Percentiles rank a stretch among this genome's conserved stretches.
Conservation (phyloP, 2,329 filamentous ascomycete species). For the Pyricularia sp. region DNA sequence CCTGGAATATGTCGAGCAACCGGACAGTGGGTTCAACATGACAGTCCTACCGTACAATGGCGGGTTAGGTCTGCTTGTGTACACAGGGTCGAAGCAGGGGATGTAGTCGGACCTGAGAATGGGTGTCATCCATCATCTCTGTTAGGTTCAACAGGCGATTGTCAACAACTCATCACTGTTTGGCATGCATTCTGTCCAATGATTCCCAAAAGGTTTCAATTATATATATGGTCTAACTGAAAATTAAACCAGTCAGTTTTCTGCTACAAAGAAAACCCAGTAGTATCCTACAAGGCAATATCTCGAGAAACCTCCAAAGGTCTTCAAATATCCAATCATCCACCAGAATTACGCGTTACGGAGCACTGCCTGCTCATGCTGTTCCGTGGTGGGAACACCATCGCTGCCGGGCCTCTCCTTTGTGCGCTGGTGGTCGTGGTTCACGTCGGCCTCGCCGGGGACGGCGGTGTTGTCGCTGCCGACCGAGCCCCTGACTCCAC, state of each 20-base stretch:
- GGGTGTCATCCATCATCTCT: too few relatives aligned
- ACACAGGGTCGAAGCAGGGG: conserved; percentile 7
- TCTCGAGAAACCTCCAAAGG: neutral
- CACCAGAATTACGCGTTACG: neutral
- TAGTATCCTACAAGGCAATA: neutral
- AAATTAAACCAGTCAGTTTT: neutral
- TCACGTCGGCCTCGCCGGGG: neutral
- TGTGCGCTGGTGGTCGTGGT: neutral
- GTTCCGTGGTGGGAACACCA: neutral
- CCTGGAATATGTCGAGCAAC: conserved; percentile 25
- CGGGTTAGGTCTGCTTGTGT: conserved; percentile 15
- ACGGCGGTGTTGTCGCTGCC: conserved; percentile 1
- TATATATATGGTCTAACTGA: neutral
- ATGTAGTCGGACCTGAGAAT: neutral
- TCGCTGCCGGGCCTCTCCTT: neutral
- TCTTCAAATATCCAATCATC: neutral
- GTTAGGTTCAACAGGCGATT: too few relatives aligned
- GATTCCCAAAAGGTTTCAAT: neutral
- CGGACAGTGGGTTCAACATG: conserved; percentile 29
- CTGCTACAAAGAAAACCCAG: neutral
- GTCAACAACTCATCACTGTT: too few relatives aligned
- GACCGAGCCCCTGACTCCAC: neutral
- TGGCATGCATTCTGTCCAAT: too few relatives aligned
- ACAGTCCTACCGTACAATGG: conserved; percentile 13
- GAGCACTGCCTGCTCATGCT: neutral